Base-by-base conservation (phyloP, 495 filamentous ascomycete genomes). In the Penicillium egyptiacum region DNA sequence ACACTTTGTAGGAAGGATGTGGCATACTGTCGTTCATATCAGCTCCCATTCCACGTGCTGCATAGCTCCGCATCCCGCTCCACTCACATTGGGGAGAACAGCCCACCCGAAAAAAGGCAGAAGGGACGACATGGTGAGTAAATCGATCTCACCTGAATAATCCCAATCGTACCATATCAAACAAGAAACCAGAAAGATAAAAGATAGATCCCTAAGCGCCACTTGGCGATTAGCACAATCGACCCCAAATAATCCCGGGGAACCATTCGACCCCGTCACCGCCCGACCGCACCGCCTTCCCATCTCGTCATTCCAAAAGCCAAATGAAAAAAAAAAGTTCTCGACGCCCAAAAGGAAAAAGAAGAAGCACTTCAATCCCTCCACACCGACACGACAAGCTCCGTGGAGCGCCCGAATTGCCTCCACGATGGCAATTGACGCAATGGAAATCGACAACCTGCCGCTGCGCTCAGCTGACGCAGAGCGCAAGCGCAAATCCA, bases 21-120 rank as follows among this genome's bases (percentile, higher is more conserved):
- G 20, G 84, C 88, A 65, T 95, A 82, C 88, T 93, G 53, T 61
- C 25, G 11, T 53, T 20, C 30, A 19, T 16, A 25, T 47, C 17
- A 47, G 50, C 35, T 39, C 10, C 50, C 2, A 50, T n/a, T 19
- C 17, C n/a, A 56, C 40, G 11, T 22, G n/a, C 31, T 19, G 11
- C 37, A 47, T 46, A 49, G 17, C 14, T 35, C 45, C 39, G 43
- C 23, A 50, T 42, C n/a, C 30, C 37, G 41, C 7, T 51, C 45
- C 49, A 72, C 86, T 62, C 69, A 90, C 89, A 56, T 84, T 85
- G 44, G 90, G 90, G 47, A 95, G 85, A 66, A 93, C 83, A 31
- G 82, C 81, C 90, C 90, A 95, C 42, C 89, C 89, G 30, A 90
- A 64, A 45, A 88, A 84, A 14, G 88, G 90, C n/a, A 93, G 71